Evolutionary conservation across 1,284 basidiomycete genomes (phyloP), one percentile per base, ranked within the genome.

Genomic region (Cutaneotrichosporon dermatis): DNA sequence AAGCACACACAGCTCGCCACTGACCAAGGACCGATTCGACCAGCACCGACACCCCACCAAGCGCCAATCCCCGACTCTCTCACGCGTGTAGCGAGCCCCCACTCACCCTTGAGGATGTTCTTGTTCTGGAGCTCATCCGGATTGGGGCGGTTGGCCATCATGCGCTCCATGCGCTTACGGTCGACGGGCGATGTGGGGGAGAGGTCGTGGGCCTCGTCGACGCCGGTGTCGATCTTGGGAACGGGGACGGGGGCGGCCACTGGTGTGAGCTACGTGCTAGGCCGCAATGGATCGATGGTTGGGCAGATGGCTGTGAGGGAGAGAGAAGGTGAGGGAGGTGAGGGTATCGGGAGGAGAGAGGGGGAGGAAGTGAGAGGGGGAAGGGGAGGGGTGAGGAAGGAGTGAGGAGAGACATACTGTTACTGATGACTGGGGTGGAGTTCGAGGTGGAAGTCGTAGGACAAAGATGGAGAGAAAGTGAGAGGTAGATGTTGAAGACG

Each of bases 91-190:
- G 12, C 39, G 8, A 8, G 39, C 39, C 8, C 51, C 35, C 7
- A 70, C 79, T 56, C 61, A 85, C 88, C 85, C 79, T 89, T 89
- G 62, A 90, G 81, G 62, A 90, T 89, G 70, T 88, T 88, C 66
- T 85, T 83, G 51, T 86, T 85, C 61, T 88, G 81, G 45, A 90
- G 81, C 58, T 88, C 85, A 48, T 82, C 75, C 69, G 85, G 84
- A 12, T 84, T 82, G 8, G 85, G 82, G 41, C 88, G 80, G 35
- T 82, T 78, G 45, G 77, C 79, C 54, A 88, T 79, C 49, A 82
- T 79, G 70, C 82, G 83, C 76, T 88, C 87, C 57, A 89, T 80
- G 66, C 79, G 80, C 40, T 64, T 66, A 56, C 65, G 66, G 57
- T 80, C 69, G 48, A 65, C 61, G 62, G 72, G 55, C 65, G 70